Evolutionary conservation across 768 basidiomycete species (phyloP).

Genomic region (Mrakia hoshinonis): DNA sequence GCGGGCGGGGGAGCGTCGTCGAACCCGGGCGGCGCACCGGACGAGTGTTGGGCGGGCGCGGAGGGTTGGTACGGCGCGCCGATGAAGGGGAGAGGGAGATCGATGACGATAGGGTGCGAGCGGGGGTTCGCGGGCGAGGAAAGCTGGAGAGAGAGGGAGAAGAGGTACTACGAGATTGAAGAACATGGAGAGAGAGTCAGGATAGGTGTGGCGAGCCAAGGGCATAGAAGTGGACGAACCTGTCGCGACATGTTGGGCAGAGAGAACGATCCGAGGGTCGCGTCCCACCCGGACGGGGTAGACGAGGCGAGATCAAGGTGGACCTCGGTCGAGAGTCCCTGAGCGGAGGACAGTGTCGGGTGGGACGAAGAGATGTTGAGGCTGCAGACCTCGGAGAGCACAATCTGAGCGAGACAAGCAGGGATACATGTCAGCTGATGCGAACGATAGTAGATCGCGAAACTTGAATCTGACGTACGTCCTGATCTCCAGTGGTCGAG

Average conservation of each 20-base stretch:
- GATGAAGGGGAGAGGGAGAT: slow-evolving; percentile 11
- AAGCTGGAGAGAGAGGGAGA: slow-evolving; percentile 3
- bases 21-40: background rate
- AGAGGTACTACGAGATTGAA: background rate
- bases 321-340: slow-evolving; percentile 2
- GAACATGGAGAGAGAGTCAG: background rate
- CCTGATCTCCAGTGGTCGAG: slow-evolving; percentile 12
- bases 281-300: background rate
- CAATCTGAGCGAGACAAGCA: background rate
- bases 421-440: background rate
- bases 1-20: slow-evolving; percentile 5
- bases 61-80: background rate
- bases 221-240: background rate
- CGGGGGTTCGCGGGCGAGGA: background rate
- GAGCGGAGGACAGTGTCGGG: slow-evolving; percentile 1
- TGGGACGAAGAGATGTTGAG: slow-evolving; percentile 9
- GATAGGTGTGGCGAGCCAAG: background rate
- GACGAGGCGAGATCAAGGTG: slow-evolving; percentile 12
- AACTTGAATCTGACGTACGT: background rate
- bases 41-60: background rate
- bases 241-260: background rate
- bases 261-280: background rate
- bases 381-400: background rate
- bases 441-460: background rate
- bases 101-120: background rate